A percentile compares a stretch with the other conserved stretches of the same genome.
Evolutionary conservation across 306 rosid genomes (phyloP).

Genomic region (Carpinus viminea): DNA sequence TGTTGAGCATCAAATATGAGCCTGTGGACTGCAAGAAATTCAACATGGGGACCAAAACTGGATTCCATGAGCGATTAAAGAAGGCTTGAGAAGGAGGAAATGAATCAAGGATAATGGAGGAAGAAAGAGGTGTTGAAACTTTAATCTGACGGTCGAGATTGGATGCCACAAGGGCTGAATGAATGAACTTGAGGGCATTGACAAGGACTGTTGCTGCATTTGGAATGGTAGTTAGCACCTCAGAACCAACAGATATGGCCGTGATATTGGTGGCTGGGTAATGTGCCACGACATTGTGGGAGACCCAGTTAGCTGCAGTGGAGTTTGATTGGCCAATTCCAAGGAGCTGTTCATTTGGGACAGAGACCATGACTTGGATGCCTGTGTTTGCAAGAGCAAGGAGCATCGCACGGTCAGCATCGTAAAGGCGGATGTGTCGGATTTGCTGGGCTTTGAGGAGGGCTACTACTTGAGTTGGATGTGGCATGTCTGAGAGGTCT

Average conservation of each 20-base stretch:
- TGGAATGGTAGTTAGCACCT: slow-evolving; percentile 65
- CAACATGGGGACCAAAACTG: slow-evolving; percentile 71
- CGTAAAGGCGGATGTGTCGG: slow-evolving; percentile 60
- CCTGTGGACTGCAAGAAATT: slow-evolving; percentile 71
- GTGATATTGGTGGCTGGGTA: slow-evolving; percentile 85
- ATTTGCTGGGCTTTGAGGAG: slow-evolving; percentile 76
- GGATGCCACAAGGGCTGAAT: slow-evolving; percentile 73
- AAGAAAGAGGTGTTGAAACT: slow-evolving; percentile 75
- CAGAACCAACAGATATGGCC: slow-evolving; percentile 80
- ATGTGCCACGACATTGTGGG: slow-evolving; percentile 77
- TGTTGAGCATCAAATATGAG: slow-evolving; percentile 73
- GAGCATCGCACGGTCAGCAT: slow-evolving; percentile 77
- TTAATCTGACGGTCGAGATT: slow-evolving; percentile 76
- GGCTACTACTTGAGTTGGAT: slow-evolving; percentile 81
- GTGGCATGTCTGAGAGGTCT: slow-evolving; percentile 85
- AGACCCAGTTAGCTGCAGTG: slow-evolving; percentile 83
- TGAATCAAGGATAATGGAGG: slow-evolving; percentile 77
- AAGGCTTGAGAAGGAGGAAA: slow-evolving; percentile 93
- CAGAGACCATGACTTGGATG: slow-evolving; percentile 67
- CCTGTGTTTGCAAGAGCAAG: slow-evolving; percentile 74
- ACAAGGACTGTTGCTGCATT: slow-evolving; percentile 76
- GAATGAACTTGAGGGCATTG: slow-evolving; percentile 67
- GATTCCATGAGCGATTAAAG: slow-evolving; percentile 63
- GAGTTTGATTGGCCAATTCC: slow-evolving; percentile 82
- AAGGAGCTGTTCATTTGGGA: slow-evolving; percentile 76